Evolutionary conservation across 805 yeast genomes (phyloP), one percentile per base, ranked within the genome.

Genomic region (Cyberlindnera samutprakarnensis): DNA sequence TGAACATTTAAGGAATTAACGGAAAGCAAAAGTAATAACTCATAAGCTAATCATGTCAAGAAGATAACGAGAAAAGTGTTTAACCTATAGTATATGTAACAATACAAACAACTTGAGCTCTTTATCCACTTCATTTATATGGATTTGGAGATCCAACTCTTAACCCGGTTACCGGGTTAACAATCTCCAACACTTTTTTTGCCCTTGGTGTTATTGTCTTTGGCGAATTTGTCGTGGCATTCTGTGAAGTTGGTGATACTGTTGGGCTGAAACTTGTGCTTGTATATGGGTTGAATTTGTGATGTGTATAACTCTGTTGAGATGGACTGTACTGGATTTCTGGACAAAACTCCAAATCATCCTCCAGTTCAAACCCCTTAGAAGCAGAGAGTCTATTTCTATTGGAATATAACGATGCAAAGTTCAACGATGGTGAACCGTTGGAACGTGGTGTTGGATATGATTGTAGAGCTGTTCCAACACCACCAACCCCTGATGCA

Each of bases 261-360:
- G 47, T 53, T 27, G 85, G 84, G 21, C 75, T 70, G 46, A 77
- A 77, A 16, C 75, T 67, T 27, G 71, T 58, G 2, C 83, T 75
- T 3, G 82, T 75, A 49, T 77, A 76, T 5, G 85, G 84, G 50
- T 78, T 77, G 57, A 76, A 78, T 51, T 68, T 75, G 47, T 67
- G 69, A 38, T 56, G 53, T 3, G 53, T 46, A 34, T 46, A 47
- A 27, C 37, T 33, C 12, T 25, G 30, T 10, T 11, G 17, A n/a
- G n/a, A n/a, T n/a, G n/a, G n/a, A n/a, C n/a, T n/a, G n/a, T n/a
- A n/a, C 39, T 42, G 35, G 14, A 32, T 32, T 28, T 37, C 79
- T 2, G 82, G 82, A 44, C 82, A 75, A 41, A 75, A 75, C 50
- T 75, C 80, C 44, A 74, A 49, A 49, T 75, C 82, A 46, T 75